phyloP scores from a whole-genome alignment of 1,139 yeast genomes.

The Pichia sp. region DNA sequence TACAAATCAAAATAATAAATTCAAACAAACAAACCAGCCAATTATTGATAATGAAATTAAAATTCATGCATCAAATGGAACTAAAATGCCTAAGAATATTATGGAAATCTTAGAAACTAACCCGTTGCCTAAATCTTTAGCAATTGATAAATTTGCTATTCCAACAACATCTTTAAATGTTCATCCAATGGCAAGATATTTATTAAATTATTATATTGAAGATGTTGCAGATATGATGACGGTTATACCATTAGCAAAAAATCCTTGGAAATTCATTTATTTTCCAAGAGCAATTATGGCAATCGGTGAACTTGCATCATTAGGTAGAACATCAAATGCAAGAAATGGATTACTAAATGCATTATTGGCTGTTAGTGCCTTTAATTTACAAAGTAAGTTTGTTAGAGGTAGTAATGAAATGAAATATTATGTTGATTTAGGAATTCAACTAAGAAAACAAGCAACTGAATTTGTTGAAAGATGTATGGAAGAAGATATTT shows the following conservation, averaged over 20 bases:
- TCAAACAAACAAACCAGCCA: conserved; percentile 14
- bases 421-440: conserved; percentile 64
- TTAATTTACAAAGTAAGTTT: conserved; percentile 69
- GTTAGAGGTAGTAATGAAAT: conserved; percentile 54
- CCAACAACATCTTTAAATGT: conserved; percentile 59
- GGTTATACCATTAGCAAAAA: conserved; percentile 71
- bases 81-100: conserved; percentile 31
- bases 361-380: conserved; percentile 72
- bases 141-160: conserved; percentile 37
- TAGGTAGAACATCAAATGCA: conserved; percentile 71
- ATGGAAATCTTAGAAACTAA: conserved; percentile 44
- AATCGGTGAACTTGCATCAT: conserved; percentile 69
- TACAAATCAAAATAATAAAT: conserved; percentile 15
- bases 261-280: conserved; percentile 83
- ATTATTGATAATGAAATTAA: conserved; percentile 20
- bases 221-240: conserved; percentile 86
- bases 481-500: conserved; percentile 44
- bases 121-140: conserved; percentile 39
- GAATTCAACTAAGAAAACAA: conserved; percentile 66
- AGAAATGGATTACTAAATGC: conserved; percentile 77
- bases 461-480: conserved; percentile 63
- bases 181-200: conserved; percentile 60
- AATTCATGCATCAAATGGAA: conserved; percentile 28
- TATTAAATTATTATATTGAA: conserved; percentile 67
- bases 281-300: conserved; percentile 79